phyloP scores from a whole-genome alignment of 139 green algal species.

The Picochlorum costavermella region DNA sequence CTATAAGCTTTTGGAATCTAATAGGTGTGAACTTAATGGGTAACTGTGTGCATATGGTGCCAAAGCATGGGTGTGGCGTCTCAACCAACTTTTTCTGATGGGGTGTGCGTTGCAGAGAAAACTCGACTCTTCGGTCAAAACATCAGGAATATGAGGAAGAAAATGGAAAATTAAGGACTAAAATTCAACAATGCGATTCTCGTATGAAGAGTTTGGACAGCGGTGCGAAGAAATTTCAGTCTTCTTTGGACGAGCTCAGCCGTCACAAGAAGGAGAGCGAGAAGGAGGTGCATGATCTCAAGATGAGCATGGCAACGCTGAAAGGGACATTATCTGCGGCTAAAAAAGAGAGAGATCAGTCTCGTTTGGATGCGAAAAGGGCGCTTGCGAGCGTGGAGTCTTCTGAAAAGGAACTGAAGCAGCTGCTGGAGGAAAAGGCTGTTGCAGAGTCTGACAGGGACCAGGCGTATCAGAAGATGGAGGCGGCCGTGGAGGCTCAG shows the following conservation, averaged over 20 bases:
- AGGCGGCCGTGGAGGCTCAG: neutral
- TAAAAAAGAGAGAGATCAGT: slow-evolving; percentile 3
- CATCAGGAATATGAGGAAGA: slow-evolving; percentile 3
- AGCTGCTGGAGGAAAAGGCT: neutral
- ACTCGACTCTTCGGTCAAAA: neutral
- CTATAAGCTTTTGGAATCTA: slow-evolving; percentile 10
- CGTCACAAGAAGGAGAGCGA: slow-evolving; percentile 5
- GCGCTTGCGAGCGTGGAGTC: slow-evolving; percentile 3
- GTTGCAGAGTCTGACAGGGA: slow-evolving; percentile 5
- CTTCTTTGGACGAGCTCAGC: slow-evolving; percentile 1
- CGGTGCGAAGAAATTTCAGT: slow-evolving; percentile 1
- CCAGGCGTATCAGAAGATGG: slow-evolving; percentile 9
- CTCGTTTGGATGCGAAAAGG: slow-evolving; percentile 5
- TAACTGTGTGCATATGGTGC: neutral
- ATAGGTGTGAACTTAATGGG: neutral
- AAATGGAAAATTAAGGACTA: neutral
- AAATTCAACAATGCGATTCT: neutral
- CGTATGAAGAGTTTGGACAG: slow-evolving; percentile 4
- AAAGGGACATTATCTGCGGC: neutral
- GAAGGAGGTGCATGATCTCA: neutral
- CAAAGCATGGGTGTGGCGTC: neutral
- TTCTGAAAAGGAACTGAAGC: neutral
- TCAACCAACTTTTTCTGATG: neutral
- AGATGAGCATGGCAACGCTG: neutral
- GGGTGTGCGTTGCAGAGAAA: slow-evolving; percentile 1